Evolutionary conservation across 257 asterid species (phyloP).

Genomic region (Vinca minor): DNA sequence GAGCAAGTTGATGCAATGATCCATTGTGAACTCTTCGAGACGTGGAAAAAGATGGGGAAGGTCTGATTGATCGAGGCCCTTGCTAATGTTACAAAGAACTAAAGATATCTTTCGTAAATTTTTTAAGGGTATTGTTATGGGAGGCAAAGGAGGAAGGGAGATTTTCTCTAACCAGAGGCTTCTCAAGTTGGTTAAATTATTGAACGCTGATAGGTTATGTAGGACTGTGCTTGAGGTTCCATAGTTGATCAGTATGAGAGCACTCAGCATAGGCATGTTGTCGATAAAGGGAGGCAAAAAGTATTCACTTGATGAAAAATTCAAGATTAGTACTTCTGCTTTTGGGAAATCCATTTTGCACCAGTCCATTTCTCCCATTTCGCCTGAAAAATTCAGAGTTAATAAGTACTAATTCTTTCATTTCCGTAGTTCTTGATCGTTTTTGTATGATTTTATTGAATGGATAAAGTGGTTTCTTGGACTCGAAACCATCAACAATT

Average conservation of each 20-base stretch:
- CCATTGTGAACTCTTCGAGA: conserved; percentile 72
- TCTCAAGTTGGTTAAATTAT: conserved; percentile 48
- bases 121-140: conserved; percentile 48
- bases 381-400: conserved; percentile 32
- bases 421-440: neutral
- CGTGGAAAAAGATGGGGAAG: conserved; percentile 64
- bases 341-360: conserved; percentile 66
- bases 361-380: conserved; percentile 79
- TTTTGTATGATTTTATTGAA: neutral
- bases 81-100: conserved; percentile 55
- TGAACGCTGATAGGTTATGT: conserved; percentile 51
- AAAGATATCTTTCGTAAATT: conserved; percentile 58
- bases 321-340: conserved; percentile 79
- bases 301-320: conserved; percentile 54
- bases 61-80: conserved; percentile 40
- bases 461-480: neutral
- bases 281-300: conserved; percentile 66
- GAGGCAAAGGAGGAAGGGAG: conserved; percentile 48
- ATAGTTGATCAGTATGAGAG: conserved; percentile 65
- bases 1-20: conserved; percentile 73
- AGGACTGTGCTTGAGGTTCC: conserved; percentile 41
- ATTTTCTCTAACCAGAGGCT: conserved; percentile 89
- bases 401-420: neutral
- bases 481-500: conserved; percentile 6
- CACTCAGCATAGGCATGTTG: conserved; percentile 73